A percentile compares a stretch with the other conserved stretches of the same genome.
phyloP scores from a whole-genome alignment of 164 flowering plant genomes.

The Liquidambar formosana region DNA sequence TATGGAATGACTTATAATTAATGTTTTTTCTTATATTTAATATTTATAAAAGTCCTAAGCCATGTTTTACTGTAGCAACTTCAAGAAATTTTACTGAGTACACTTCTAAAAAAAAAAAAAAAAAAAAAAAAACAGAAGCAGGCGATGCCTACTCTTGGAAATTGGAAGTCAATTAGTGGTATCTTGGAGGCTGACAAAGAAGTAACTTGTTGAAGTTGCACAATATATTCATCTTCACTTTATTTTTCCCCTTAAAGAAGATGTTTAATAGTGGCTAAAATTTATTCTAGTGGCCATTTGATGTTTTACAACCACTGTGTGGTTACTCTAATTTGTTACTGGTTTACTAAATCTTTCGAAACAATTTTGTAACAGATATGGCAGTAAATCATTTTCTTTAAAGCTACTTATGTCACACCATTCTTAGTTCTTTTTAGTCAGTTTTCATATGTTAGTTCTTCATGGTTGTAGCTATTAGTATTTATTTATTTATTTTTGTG shows the following conservation, averaged over 20 bases:
- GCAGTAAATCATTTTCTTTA: background rate
- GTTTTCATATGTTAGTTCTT: background rate
- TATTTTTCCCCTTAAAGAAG: too few species aligned
- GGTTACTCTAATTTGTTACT: background rate
- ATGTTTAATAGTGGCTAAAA: too few species aligned
- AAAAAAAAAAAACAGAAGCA: too few species aligned
- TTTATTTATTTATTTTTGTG: background rate
- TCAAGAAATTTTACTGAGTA: background rate
- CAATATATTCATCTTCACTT: too few species aligned
- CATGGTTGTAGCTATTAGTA: background rate
- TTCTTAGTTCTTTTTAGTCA: background rate
- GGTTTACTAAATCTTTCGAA: background rate
- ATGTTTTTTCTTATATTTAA: too few species aligned
- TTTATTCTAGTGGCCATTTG: too few species aligned
- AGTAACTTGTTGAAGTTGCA: too few species aligned
- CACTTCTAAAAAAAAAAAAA: background rate
- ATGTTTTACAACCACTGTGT: background rate
- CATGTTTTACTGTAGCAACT: too few species aligned
- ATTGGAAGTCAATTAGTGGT: background rate
- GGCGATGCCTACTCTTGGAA: background rate
- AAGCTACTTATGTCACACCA: background rate
- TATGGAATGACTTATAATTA: too few species aligned
- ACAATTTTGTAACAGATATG: background rate
- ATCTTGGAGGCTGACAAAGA: too few species aligned
- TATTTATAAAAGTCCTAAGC: too few species aligned